Evolutionary conservation across 2,329 filamentous ascomycete genomes (phyloP).

Genomic region (Sclerotinia minor): DNA sequence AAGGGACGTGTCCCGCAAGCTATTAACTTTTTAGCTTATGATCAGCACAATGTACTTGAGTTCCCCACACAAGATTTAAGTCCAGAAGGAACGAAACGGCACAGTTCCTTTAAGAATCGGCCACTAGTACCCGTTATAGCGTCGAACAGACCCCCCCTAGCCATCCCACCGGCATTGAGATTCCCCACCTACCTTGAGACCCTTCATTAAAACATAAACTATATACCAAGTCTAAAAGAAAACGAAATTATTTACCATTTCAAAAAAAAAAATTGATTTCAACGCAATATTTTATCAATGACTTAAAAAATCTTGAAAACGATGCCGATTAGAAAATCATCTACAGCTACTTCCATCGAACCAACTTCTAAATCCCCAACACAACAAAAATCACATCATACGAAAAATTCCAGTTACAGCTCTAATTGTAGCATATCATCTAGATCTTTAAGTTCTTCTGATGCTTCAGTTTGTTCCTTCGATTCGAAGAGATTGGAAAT

Average conservation of each 20-base stretch:
- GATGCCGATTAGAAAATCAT: background rate
- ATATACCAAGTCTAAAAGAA: background rate
- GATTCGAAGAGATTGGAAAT: background rate
- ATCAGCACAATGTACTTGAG: background rate
- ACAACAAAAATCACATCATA: background rate
- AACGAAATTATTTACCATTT: too few species aligned
- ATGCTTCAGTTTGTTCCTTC: background rate
- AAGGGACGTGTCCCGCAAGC: background rate
- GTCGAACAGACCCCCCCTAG: background rate
- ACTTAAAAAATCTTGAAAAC: background rate
- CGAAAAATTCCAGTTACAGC: background rate
- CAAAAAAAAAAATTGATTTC: too few species aligned
- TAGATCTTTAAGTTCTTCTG: background rate
- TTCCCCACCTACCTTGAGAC: background rate
- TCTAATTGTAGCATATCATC: slow-evolving; percentile 9
- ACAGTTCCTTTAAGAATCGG: background rate
- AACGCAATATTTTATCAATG: background rate
- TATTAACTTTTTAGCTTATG: background rate
- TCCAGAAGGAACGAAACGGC: background rate
- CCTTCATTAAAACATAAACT: background rate
- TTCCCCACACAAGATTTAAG: background rate
- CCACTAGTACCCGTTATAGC: background rate
- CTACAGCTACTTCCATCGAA: too few species aligned
- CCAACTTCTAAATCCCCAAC: background rate
- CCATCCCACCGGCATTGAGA: background rate